Conservation (phyloP, 2,329 filamentous ascomycete genomes). For the Sporothrix humicola region DNA sequence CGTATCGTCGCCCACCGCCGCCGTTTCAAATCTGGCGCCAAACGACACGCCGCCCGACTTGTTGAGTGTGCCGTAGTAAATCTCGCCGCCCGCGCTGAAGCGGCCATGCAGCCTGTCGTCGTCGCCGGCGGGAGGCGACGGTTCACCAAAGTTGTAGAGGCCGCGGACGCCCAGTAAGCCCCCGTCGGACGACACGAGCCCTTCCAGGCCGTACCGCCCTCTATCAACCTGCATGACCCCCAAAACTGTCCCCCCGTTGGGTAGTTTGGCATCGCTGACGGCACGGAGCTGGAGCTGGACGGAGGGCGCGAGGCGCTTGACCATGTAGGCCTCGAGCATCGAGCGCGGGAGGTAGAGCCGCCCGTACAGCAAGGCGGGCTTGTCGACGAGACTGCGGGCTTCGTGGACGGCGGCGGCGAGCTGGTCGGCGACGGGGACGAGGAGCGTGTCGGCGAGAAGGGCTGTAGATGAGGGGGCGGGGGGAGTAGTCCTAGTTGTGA, state of each 20-base stretch:
- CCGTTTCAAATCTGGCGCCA: slow-evolving; percentile 84
- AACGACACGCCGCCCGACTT: slow-evolving; percentile 92
- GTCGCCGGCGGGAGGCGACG: slow-evolving; percentile 7
- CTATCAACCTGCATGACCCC: slow-evolving; percentile 80
- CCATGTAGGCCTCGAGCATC: slow-evolving; percentile 82
- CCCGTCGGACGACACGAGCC: slow-evolving; percentile 89
- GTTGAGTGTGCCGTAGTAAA: slow-evolving; percentile 94
- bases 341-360: slow-evolving; percentile 83
- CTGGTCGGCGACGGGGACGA: slow-evolving; percentile 34
- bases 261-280: slow-evolving; percentile 73
- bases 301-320: slow-evolving; percentile 77
- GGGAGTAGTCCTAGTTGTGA: neutral
- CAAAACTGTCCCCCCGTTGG: slow-evolving; percentile 77
- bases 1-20: no score
- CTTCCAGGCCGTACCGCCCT: slow-evolving; percentile 87
- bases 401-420: slow-evolving; percentile 37
- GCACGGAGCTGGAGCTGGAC: slow-evolving; percentile 80
- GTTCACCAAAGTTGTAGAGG: slow-evolving; percentile 88
- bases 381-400: slow-evolving; percentile 37
- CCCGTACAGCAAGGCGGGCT: slow-evolving; percentile 68
- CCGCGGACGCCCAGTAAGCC: slow-evolving; percentile 85
- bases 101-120: slow-evolving; percentile 68
- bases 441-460: slow-evolving; percentile 24
- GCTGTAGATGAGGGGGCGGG: neutral
- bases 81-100: slow-evolving; percentile 87